Evolutionary conservation across 176 grass and related monocot species (phyloP), one percentile per base, ranked within the genome.

Genomic region (Avena sativa): DNA sequence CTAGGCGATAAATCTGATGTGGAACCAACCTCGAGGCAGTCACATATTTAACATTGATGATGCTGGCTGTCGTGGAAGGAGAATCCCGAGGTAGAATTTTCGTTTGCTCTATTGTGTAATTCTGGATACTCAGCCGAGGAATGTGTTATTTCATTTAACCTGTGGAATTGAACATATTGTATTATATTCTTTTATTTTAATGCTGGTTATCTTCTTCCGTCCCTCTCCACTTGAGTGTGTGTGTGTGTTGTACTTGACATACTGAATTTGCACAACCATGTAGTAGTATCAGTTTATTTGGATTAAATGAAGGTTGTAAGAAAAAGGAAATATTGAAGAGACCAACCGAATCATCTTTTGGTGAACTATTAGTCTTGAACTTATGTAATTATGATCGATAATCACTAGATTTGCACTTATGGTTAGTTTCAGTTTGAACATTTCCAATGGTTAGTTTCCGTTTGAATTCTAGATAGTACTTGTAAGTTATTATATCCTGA

Each of bases 261-360:
- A 63, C 17, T 65, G 25, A 59, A 50, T 16, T 83, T 91, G 51
- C 71, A 67, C 19, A 71, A 20, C 14, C 25, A 1, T 50, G 56
- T 20, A 9, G 63, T 3, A 32, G 43, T 23, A 70, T 90, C 53
- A 34, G 15, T 79, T 79, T 79, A 76, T 83, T 78, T 83, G 30
- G 12, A 82, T 51, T 21, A 62, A 5, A 6, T 55, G 52, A 67
- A 81, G 28, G 23, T 5, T 63, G 23, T 74, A 34, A 48, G 71
- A 30, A 43, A 82, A 56, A 40, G 7, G 16, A 57, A 83, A 53
- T 87, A 38, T 17, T 44, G 76, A 83, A 21, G 63, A 80, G 28
- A 59, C 68, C 79, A 59, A 85, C 32, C 68, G 21, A 75, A 38
- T n/a, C 43, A 60, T 87, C 11, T 79, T 65, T 90, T 59, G 57